Evolutionary conservation across 1,284 basidiomycete species (phyloP).

Genomic region (Ceratobasidium sp.): DNA sequence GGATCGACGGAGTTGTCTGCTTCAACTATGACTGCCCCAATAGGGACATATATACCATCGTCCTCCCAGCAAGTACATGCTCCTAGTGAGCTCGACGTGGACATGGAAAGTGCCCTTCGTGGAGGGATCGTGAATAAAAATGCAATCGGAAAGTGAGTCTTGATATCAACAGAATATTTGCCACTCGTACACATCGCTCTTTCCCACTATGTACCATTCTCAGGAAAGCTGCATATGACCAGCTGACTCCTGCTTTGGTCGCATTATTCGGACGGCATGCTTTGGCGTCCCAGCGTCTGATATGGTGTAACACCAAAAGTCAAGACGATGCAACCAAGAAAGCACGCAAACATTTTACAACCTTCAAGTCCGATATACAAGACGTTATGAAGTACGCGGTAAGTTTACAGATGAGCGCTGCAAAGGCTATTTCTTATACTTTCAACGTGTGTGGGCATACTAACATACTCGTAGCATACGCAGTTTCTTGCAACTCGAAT

Average conservation of each 20-base stretch:
- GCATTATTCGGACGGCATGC: constrained; percentile 22
- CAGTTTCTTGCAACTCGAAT: constrained; percentile 20
- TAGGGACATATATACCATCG: background rate
- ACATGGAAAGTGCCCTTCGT: constrained; percentile 2
- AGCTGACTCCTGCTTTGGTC: constrained; percentile 20
- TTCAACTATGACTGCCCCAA: background rate
- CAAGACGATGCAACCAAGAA: constrained; percentile 13
- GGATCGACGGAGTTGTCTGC: background rate
- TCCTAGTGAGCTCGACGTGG: background rate
- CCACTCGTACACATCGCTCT: background rate
- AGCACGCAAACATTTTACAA: background rate
- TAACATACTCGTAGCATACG: background rate
- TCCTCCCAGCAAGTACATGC: background rate
- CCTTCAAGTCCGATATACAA: background rate
- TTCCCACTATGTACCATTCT: background rate
- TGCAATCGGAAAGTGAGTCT: constrained; percentile 13
- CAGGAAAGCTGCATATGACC: constrained; percentile 19
- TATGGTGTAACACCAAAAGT: constrained; percentile 21
- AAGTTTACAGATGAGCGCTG: background rate
- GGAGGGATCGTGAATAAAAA: constrained; percentile 16
- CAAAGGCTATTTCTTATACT: background rate
- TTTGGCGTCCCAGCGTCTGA: constrained; percentile 16
- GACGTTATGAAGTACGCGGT: constrained; percentile 18
- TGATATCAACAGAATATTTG: background rate
- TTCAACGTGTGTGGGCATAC: background rate